These are phyloP conservation scores for Raffaelea ambrosiae DNA, from an alignment of 2,329 filamentous ascomycete species.

Conservation along the genomic window DNA sequence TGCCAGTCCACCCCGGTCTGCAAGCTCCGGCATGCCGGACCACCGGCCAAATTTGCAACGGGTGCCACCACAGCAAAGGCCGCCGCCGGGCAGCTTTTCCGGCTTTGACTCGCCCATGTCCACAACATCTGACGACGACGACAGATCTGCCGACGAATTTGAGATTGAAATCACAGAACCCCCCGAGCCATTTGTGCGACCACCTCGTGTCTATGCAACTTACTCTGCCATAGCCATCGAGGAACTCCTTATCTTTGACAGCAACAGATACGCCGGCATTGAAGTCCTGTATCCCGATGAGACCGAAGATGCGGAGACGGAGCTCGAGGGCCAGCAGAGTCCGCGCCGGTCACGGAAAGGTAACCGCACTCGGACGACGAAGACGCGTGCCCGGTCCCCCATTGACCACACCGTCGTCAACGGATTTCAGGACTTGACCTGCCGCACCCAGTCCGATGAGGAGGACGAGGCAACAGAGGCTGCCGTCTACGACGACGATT, in stretches of 20 bases:
- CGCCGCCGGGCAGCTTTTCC: neutral
- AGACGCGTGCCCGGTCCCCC: neutral
- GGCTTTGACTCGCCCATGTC: too few species aligned
- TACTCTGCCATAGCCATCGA: slow-evolving; percentile 30
- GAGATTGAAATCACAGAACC: neutral
- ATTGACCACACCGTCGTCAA: slow-evolving; percentile 34
- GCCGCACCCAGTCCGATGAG: slow-evolving; percentile 22
- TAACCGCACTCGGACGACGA: neutral
- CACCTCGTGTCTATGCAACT: neutral
- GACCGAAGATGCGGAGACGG: slow-evolving; percentile 33
- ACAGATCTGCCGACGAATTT: neutral
- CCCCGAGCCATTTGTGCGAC: too few species aligned
- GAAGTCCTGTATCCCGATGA: slow-evolving; percentile 34
- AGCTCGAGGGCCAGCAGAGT: slow-evolving; percentile 1
- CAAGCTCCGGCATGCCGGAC: slow-evolving; percentile 3
- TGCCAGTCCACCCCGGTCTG: slow-evolving; percentile 14
- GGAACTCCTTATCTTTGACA: slow-evolving; percentile 35
- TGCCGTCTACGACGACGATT: slow-evolving; percentile 20
- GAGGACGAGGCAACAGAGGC: slow-evolving; percentile 11
- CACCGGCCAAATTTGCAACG: neutral
- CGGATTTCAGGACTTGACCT: slow-evolving; percentile 36
- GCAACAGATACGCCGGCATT: slow-evolving; percentile 32
- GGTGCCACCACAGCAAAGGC: too few species aligned
- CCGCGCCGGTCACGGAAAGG: neutral
- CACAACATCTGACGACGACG: neutral